Conservation (phyloP, 805 yeast genomes). For the Yamadazyma scolyti region DNA sequence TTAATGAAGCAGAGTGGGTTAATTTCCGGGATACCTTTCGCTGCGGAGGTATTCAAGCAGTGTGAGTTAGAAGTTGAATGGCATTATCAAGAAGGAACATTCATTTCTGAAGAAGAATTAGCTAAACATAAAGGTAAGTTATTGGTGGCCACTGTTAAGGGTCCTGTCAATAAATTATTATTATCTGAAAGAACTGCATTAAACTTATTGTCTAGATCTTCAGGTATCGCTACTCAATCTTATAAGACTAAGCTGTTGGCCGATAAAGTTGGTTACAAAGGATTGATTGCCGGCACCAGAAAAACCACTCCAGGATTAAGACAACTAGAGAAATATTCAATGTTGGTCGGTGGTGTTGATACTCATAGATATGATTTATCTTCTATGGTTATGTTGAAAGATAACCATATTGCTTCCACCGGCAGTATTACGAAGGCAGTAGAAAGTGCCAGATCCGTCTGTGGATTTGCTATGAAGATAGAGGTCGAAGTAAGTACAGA, state of each 20-base stretch:
- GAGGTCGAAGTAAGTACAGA: conserved; percentile 91
- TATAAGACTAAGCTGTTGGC: conserved; percentile 57
- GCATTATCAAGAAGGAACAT: conserved; percentile 68
- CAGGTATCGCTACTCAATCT: conserved; percentile 85
- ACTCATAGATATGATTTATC: conserved; percentile 88
- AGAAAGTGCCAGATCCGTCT: conserved; percentile 65
- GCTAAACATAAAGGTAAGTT: conserved; percentile 48
- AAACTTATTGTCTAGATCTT: conserved; percentile 74
- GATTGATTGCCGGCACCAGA: conserved; percentile 92
- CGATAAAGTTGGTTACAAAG: conserved; percentile 63
- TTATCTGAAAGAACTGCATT: conserved; percentile 85
- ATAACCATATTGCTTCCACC: conserved; percentile 88
- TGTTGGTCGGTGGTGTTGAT: conserved; percentile 94
- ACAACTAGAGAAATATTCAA: conserved; percentile 83
- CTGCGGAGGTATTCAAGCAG: conserved; percentile 76
- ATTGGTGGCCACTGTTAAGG: conserved; percentile 72
- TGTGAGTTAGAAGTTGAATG: conserved; percentile 71
- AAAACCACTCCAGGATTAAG: conserved; percentile 97
- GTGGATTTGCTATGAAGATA: conserved; percentile 85
- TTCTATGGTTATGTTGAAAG: conserved; percentile 94
- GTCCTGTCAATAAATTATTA: conserved; percentile 75
- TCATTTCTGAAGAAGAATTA: conserved; percentile 38
- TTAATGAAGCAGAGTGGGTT: conserved; percentile 80
- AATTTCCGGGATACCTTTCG: conserved; percentile 85
- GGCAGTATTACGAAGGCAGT: conserved; percentile 91